These are phyloP conservation scores for Elongisporangium undulatum DNA, from an alignment of 352 stramenopile genomes.

Conservation along the genomic window DNA sequence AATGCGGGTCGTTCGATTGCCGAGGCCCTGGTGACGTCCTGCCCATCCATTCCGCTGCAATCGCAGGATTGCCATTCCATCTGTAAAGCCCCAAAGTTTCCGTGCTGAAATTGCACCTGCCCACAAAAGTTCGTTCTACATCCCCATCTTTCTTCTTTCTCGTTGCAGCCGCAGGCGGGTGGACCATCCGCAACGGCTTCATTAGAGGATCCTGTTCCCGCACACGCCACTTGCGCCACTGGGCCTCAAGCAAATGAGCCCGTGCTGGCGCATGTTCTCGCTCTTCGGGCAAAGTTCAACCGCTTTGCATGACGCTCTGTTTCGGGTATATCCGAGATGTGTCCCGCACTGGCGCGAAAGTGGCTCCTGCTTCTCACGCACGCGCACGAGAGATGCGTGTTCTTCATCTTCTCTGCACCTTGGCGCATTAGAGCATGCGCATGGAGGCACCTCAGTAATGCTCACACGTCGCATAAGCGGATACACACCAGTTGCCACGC, in stretches of 20 bases:
- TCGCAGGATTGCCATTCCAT: background rate
- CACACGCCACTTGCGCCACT: background rate
- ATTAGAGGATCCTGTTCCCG: background rate
- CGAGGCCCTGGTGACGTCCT: background rate
- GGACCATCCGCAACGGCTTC: background rate
- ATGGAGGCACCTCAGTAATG: background rate
- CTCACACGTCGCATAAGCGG: background rate
- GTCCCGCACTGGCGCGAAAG: background rate
- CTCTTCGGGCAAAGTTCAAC: background rate
- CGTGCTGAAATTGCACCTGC: background rate
- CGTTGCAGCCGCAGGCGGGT: background rate
- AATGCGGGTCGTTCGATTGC: background rate
- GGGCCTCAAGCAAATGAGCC: background rate
- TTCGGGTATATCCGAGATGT: background rate
- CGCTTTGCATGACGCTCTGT: background rate
- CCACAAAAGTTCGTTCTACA: background rate
- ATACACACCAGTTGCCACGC: background rate
- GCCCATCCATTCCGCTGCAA: background rate
- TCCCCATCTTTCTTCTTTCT: background rate
- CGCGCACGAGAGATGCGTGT: background rate
- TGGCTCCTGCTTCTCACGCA: background rate
- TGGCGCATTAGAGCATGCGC: background rate
- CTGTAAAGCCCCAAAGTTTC: background rate
- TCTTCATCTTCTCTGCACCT: background rate
- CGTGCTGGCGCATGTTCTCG: background rate